A percentile compares a stretch with the other conserved stretches of the same genome.
phyloP scores from a whole-genome alignment of 2,329 filamentous ascomycete species.

The Verticillium longisporum region DNA sequence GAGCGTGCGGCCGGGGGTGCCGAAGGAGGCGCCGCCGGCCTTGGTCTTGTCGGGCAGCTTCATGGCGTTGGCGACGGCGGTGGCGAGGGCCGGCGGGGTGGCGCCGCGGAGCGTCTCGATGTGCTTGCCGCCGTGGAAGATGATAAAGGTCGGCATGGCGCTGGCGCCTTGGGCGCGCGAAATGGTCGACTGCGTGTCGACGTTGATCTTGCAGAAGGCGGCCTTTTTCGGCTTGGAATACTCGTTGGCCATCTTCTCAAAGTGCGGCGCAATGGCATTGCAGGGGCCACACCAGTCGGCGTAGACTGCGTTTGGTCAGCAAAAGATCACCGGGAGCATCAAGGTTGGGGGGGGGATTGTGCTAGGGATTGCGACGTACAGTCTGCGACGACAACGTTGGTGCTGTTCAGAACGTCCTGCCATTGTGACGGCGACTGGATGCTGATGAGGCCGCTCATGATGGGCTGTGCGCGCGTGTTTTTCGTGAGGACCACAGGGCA shows the following conservation, averaged over 20 bases:
- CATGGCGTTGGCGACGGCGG: conserved; percentile 66
- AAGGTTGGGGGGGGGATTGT: background rate
- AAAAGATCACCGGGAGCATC: conserved; percentile 12
- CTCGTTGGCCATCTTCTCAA: conserved; percentile 74
- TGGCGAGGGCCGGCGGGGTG: conserved; percentile 67
- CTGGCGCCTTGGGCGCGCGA: conserved; percentile 71
- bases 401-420: conserved; percentile 62
- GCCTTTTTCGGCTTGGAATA: conserved; percentile 76
- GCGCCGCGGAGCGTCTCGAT: conserved; percentile 76
- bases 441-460: conserved; percentile 40
- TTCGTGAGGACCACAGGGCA: background rate
- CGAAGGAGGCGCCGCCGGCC: conserved; percentile 40
- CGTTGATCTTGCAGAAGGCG: conserved; percentile 88
- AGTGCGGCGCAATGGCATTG: conserved; percentile 84
- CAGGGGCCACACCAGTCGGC: conserved; percentile 94
- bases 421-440: conserved; percentile 67
- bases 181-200: conserved; percentile 74
- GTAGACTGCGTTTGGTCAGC: conserved; percentile 56
- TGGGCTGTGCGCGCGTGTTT: conserved; percentile 5
- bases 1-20: conserved; percentile 49
- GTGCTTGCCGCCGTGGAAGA: conserved; percentile 71
- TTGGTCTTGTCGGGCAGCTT: conserved; percentile 40
- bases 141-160: conserved; percentile 91
- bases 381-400: conserved; percentile 79
- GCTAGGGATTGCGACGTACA: conserved; percentile 50